Evolutionary conservation across 306 rosid species (phyloP).

Genomic region (Rubus idaeus): DNA sequence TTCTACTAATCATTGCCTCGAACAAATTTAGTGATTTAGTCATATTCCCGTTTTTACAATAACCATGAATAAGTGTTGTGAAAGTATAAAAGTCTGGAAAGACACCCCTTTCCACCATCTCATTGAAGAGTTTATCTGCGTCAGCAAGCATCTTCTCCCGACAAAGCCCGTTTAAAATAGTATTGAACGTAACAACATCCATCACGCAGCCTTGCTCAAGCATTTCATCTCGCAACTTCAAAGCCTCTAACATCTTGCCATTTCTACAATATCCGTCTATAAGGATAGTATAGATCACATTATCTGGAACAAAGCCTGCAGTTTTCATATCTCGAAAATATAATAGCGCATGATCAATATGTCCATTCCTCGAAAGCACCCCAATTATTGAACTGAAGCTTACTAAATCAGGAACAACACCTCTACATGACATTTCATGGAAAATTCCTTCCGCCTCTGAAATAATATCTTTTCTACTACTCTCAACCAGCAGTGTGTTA

Average conservation of each 20-base stretch:
- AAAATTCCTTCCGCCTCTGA: slow-evolving; percentile 65
- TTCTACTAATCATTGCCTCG: slow-evolving; percentile 51
- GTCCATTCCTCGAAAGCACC: slow-evolving; percentile 62
- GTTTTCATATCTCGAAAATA: slow-evolving; percentile 61
- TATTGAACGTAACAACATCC: slow-evolving; percentile 79
- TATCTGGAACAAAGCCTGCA: slow-evolving; percentile 74
- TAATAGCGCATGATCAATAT: slow-evolving; percentile 50
- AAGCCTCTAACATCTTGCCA: slow-evolving; percentile 62
- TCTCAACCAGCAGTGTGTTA: slow-evolving; percentile 66
- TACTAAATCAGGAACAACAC: slow-evolving; percentile 73
- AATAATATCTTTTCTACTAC: slow-evolving; percentile 61
- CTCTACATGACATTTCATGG: slow-evolving; percentile 50
- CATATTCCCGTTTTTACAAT: slow-evolving; percentile 79
- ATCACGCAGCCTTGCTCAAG: slow-evolving; percentile 60
- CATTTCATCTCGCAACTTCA: slow-evolving; percentile 75
- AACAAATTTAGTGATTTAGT: slow-evolving; percentile 55
- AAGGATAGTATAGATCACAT: slow-evolving; percentile 79
- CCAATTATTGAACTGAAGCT: slow-evolving; percentile 71
- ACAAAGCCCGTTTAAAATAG: slow-evolving; percentile 79
- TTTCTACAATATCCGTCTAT: slow-evolving; percentile 76
- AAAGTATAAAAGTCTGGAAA: slow-evolving; percentile 82
- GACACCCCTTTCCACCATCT: slow-evolving; percentile 86
- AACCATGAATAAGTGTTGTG: slow-evolving; percentile 85
- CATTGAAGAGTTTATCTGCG: slow-evolving; percentile 65
- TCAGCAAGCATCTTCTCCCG: slow-evolving; percentile 68